phyloP scores from a whole-genome alignment of 352 stramenopile genomes.

The Pythium aphanidermatum region DNA sequence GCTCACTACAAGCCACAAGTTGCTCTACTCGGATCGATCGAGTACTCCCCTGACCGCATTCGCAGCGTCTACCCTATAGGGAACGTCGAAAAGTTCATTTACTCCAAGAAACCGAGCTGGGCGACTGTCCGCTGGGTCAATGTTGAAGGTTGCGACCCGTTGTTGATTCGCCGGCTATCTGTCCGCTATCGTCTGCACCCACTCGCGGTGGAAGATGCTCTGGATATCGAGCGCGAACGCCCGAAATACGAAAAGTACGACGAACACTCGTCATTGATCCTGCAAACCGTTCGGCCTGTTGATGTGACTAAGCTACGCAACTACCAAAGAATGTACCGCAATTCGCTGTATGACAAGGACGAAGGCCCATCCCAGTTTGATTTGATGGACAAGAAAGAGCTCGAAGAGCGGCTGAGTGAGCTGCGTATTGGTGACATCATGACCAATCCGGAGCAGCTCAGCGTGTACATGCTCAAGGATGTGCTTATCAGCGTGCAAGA shows the following conservation, averaged over 20 bases:
- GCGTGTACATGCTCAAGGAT: conserved; percentile 65
- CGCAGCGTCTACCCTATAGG: conserved; percentile 65
- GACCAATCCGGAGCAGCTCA: conserved; percentile 71
- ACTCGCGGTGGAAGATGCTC: conserved; percentile 75
- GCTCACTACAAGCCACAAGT: conserved; percentile 9
- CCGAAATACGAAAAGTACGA: conserved; percentile 87
- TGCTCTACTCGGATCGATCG: conserved; percentile 48
- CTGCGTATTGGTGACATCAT: conserved; percentile 56
- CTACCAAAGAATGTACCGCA: conserved; percentile 72
- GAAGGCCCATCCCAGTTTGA: conserved; percentile 50
- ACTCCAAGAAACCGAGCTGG: conserved; percentile 69
- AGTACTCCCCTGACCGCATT: conserved; percentile 75
- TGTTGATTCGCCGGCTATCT: conserved; percentile 63
- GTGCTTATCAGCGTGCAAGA: conserved; percentile 73
- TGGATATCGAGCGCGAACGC: conserved; percentile 71
- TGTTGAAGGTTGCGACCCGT: conserved; percentile 51
- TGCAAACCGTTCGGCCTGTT: conserved; percentile 55
- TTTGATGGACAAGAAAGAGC: conserved; percentile 53
- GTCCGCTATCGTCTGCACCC: conserved; percentile 83
- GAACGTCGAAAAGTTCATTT: conserved; percentile 78
- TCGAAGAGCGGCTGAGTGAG: conserved; percentile 50
- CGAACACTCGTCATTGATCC: conserved; percentile 71
- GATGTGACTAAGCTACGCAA: conserved; percentile 45
- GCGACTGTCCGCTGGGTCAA: conserved; percentile 81
- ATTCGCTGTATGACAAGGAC: conserved; percentile 53